Percentiles rank a stretch among this genome's conserved stretches.
These are phyloP conservation scores for Kodamaea alishanica DNA, from an alignment of 1,139 yeast genomes.

Conservation along the genomic window DNA sequence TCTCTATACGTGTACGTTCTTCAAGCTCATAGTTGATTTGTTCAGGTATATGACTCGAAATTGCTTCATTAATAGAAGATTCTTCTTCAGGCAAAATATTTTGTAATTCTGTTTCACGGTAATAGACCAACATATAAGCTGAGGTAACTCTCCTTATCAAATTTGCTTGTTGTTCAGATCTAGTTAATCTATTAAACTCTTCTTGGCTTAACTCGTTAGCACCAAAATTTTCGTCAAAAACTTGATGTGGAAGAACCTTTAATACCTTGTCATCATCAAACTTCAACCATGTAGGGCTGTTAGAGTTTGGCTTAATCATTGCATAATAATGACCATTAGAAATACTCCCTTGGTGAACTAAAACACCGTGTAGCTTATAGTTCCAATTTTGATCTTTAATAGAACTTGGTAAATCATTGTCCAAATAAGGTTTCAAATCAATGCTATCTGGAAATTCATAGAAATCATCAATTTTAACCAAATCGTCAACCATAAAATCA, in stretches of 20 bases:
- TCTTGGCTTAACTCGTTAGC: slow-evolving; percentile 55
- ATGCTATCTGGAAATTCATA: slow-evolving; percentile 85
- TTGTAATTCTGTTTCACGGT: slow-evolving; percentile 59
- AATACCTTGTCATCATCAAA: slow-evolving; percentile 96
- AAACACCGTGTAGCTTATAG: slow-evolving; percentile 85
- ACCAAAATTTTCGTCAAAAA: slow-evolving; percentile 90
- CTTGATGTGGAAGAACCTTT: slow-evolving; percentile 78
- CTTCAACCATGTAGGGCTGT: slow-evolving; percentile 72
- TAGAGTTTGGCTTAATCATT: slow-evolving; percentile 72
- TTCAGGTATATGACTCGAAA: slow-evolving; percentile 68
- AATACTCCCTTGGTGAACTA: slow-evolving; percentile 94
- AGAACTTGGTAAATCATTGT: slow-evolving; percentile 48
- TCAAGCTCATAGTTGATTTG: slow-evolving; percentile 61
- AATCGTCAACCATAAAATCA: slow-evolving; percentile 83
- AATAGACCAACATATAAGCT: slow-evolving; percentile 95
- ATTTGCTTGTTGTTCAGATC: slow-evolving; percentile 61
- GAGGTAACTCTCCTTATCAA: slow-evolving; percentile 77
- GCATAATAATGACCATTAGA: slow-evolving; percentile 97
- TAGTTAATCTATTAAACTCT: slow-evolving; percentile 47
- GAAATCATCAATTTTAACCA: slow-evolving; percentile 88
- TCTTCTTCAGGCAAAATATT: slow-evolving; percentile 60
- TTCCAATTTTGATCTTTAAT: slow-evolving; percentile 59
- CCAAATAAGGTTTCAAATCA: slow-evolving; percentile 77
- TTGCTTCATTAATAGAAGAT: slow-evolving; percentile 33
- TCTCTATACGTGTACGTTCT: slow-evolving; percentile 53